Conservation (phyloP, 1,139 yeast species). For the Candida mesenterica region DNA sequence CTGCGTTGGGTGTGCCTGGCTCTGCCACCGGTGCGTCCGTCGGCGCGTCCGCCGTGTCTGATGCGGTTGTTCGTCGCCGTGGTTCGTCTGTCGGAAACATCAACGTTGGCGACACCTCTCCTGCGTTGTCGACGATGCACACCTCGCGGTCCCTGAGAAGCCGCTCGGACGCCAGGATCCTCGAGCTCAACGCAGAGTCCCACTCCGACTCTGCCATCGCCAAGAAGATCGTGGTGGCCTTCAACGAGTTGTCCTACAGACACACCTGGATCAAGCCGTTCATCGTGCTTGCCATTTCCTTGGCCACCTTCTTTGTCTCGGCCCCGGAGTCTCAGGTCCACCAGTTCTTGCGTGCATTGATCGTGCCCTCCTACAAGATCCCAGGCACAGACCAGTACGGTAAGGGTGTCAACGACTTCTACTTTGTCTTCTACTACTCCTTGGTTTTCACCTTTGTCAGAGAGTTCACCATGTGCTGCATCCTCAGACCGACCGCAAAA, state of each 20-base stretch:
- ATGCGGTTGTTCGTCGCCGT: constrained; percentile 32
- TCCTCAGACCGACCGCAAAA: constrained; percentile 70
- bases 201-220: constrained; percentile 42
- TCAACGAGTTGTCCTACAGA: constrained; percentile 61
- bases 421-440: constrained; percentile 77
- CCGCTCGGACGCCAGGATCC: constrained; percentile 34
- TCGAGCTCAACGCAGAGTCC: constrained; percentile 27
- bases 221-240: constrained; percentile 52
- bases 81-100: constrained; percentile 59
- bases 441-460: constrained; percentile 86
- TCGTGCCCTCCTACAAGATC: constrained; percentile 66
- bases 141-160: constrained; percentile 34
- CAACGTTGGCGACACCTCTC: constrained; percentile 57
- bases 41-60: neutral
- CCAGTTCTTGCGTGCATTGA: constrained; percentile 57
- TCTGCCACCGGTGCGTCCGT: no score
- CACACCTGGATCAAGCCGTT: constrained; percentile 82
- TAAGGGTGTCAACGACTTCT: constrained; percentile 82
- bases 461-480: constrained; percentile 84
- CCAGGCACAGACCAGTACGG: constrained; percentile 65
- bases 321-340: constrained; percentile 57
- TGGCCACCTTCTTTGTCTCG: constrained; percentile 41
- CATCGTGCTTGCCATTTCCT: constrained; percentile 39
- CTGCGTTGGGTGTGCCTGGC: constrained; percentile 2
- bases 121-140: constrained; percentile 49